These are phyloP conservation scores for Calycina herbarum DNA, from an alignment of 2,329 filamentous ascomycete genomes.

Conservation along the genomic window DNA sequence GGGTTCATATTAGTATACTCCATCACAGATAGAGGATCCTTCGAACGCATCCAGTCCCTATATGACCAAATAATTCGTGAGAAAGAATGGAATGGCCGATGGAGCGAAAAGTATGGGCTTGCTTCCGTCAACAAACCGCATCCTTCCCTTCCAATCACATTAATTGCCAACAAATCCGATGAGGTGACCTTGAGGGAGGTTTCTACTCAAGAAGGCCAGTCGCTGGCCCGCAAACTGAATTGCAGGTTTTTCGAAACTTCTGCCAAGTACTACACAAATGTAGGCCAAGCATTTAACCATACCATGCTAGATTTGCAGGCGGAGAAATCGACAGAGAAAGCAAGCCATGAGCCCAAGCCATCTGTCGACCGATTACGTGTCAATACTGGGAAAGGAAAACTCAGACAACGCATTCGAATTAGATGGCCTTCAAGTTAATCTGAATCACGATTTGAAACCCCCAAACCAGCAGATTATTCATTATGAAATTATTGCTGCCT, in stretches of 20 bases:
- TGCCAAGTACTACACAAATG: not conserved
- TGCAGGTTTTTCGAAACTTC: not conserved
- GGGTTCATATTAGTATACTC: not conserved
- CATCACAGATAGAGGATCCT: not conserved
- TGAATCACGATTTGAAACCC: not conserved
- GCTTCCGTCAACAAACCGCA: not conserved
- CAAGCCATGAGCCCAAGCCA: not conserved
- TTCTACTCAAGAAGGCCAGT: not conserved
- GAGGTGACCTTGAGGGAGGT: not conserved
- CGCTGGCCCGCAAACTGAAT: not conserved
- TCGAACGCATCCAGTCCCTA: not conserved
- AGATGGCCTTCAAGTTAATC: not conserved
- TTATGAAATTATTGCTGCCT: too few relatives aligned
- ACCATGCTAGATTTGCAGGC: not conserved
- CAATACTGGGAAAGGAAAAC: not conserved
- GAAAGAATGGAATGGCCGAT: not conserved
- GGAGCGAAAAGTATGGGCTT: not conserved
- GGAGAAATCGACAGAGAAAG: not conserved
- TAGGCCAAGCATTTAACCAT: not conserved
- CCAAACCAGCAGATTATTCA: too few relatives aligned
- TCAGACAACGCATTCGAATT: not conserved
- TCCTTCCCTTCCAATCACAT: not conserved
- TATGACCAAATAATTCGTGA: not conserved
- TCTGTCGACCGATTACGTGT: not conserved
- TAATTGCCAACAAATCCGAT: not conserved